A percentile compares a stretch with the other conserved stretches of the same genome.
These are phyloP conservation scores for Citrus sp. DNA, from an alignment of 345 rosid species.

Conservation along the genomic window DNA sequence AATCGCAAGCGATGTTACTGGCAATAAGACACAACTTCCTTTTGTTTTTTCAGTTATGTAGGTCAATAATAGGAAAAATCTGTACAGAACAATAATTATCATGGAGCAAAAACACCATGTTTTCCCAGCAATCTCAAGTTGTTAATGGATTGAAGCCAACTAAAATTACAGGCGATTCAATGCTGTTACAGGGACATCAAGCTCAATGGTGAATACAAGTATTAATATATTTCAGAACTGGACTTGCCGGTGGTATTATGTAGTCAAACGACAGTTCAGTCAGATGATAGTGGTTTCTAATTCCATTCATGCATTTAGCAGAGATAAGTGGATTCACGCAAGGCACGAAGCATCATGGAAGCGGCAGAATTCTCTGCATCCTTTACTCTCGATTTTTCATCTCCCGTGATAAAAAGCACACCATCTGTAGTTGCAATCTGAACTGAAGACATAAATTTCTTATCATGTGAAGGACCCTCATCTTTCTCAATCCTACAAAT, in stretches of 20 bases:
- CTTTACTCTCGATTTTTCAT: conserved; percentile 42
- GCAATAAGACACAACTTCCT: background rate
- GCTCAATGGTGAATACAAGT: background rate
- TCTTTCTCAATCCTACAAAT: conserved; percentile 57
- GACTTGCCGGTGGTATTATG: background rate
- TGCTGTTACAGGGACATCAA: background rate
- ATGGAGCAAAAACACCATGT: background rate
- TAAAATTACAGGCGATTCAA: background rate
- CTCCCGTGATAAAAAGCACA: conserved; percentile 40
- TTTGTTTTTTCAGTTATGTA: background rate
- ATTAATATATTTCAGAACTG: background rate
- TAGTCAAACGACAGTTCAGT: background rate
- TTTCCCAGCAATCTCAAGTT: background rate
- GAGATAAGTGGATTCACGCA: conserved; percentile 31
- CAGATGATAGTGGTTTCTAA: background rate
- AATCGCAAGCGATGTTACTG: background rate
- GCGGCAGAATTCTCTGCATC: conserved; percentile 76
- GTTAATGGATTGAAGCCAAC: background rate
- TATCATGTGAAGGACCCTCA: conserved; percentile 42
- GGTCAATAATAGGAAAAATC: background rate
- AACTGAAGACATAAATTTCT: conserved; percentile 51
- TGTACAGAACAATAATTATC: background rate
- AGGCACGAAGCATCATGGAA: conserved; percentile 46
- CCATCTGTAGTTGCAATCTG: conserved; percentile 35
- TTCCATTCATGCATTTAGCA: background rate